phyloP scores from a whole-genome alignment of 495 filamentous ascomycete species.

The Penicillium cataractarum region DNA sequence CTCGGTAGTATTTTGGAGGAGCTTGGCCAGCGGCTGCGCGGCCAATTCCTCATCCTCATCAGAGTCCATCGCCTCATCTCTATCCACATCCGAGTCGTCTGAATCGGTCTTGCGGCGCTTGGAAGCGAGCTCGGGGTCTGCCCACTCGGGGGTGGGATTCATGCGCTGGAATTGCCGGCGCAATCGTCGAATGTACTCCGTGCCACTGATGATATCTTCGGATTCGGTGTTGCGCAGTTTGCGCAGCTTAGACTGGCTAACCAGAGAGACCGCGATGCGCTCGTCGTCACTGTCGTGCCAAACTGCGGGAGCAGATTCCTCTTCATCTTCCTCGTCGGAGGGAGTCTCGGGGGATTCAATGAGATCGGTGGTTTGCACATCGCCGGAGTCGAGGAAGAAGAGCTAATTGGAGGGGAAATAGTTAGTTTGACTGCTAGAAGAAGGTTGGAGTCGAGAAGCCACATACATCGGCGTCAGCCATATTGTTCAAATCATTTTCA shows the following conservation, averaged over 20 bases:
- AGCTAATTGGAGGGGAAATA: slow-evolving; percentile 46
- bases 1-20: slow-evolving; percentile 70
- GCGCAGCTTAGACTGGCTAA: slow-evolving; percentile 68
- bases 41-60: slow-evolving; percentile 65
- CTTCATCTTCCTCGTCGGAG: slow-evolving; percentile 41
- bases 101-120: slow-evolving; percentile 60
- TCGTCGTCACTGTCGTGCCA: slow-evolving; percentile 99
- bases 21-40: slow-evolving; percentile 73
- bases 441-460: background rate
- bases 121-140: slow-evolving; percentile 42
- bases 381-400: slow-evolving; percentile 71
- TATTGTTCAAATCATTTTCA: slow-evolving; percentile 58
- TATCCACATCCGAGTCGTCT: slow-evolving; percentile 46
- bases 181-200: slow-evolving; percentile 79
- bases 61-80: slow-evolving; percentile 51
- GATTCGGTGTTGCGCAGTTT: slow-evolving; percentile 78
- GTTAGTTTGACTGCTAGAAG: background rate
- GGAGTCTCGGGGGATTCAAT: slow-evolving; percentile 35
- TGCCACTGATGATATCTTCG: slow-evolving; percentile 85
- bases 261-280: slow-evolving; percentile 78
- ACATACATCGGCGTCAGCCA: slow-evolving; percentile 47
- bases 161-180: slow-evolving; percentile 80
- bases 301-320: slow-evolving; percentile 53
- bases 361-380: slow-evolving; percentile 50
- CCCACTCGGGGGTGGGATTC: slow-evolving; percentile 83